Base-by-base conservation (phyloP, 2,329 filamentous ascomycete species). In the Colletotrichum camelliae region DNA sequence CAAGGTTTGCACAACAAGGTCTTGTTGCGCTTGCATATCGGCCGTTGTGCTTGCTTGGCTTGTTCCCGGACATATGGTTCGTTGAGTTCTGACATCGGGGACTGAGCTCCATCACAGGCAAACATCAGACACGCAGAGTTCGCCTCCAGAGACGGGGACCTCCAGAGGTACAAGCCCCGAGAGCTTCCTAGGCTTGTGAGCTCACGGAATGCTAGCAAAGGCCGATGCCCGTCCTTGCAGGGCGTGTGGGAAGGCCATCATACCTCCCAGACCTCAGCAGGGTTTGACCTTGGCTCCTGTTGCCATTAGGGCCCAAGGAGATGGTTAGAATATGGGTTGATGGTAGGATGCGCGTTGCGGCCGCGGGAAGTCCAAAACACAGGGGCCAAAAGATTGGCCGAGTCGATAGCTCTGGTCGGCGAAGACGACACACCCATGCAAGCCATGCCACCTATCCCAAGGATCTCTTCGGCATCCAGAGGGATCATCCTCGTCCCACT, bases 291-390 rank as follows among this genome's bases (percentile, higher is more conserved):
- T 68, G 74, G 35, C 48, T 65, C 62, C 13, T 39, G n/a, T 52
- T 52, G n/a, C 43, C 43, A 52, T 21, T 69, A 76, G 74, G 70
- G 57, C 74, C 74, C 74, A 69, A 65, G 64, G 74, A 69, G 64
- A 74, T 27, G 74, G 74, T 76, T 69, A 74, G 70, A 35, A 74
- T 69, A 69, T 76, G 64, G 35, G 74, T n/a, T 76, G 74, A 76
- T 33, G 31, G 70, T 69, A 37, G 48, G 33, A 61, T 69, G 65
- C 43, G 43, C 37, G 64, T 73, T 74, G 74, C 74, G 74, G 70
- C 70, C 64, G 73, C 73, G 64, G 70, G 57, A 68, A 65, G 68
- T 76, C 67, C 64, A 39, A 76, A 76, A 73, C 64, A 69, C 70
- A 74, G 58, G 70, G 57, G 73, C 48, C 64, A 64, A 57, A 60